Base-by-base conservation (phyloP, 2,329 filamentous ascomycete genomes). In the Trichoderma atrobrunneum region DNA sequence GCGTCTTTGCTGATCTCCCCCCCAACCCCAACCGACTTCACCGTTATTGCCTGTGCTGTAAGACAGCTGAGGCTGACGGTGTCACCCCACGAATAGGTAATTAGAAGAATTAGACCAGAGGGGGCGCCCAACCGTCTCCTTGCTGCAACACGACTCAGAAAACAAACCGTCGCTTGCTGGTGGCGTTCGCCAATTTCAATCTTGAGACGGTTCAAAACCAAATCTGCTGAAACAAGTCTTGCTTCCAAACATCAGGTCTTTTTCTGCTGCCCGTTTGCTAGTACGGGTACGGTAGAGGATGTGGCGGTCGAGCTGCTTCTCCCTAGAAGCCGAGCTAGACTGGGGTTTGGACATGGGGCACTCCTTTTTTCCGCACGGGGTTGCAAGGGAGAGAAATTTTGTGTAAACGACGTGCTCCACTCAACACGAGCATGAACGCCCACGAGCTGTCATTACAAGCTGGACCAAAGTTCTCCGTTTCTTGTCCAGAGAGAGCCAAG, bases 331-430 rank as follows among this genome's bases (percentile, higher is more conserved):
- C 39, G 7, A 62, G 39, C 57, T 62, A 70, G 36, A 36, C 21
- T 24, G 36, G 39, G 28, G 51, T 62, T 54, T 51, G 26, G 67
- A 54, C 67, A 70, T 51, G 67, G 67, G 34, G 24, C 39, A 36
- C 67, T 54, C 67, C 57, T 70, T 70, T 70, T 70, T 62, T 32
- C 63, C 57, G 57, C 57, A 70, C 43, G 67, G 67, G 67, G 67
- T 61, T 70, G 57, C 67, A 70, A 69, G 57, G 67, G 67, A 54
- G 43, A 70, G 67, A 70, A 61, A 36, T 70, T 70, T 70, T 70
- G 56, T 30, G 60, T 54, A 70, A 48, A 34, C 56, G 39, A 54
- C 21, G 36, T 26, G 34, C 67, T 70, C 67, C 67, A 70, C 67
- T 70, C 36, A 61, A 70, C 56, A 70, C 67, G 67, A 62, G 67